phyloP scores from a whole-genome alignment of 148 eudicot genomes.

The Persicaria maculosa region DNA sequence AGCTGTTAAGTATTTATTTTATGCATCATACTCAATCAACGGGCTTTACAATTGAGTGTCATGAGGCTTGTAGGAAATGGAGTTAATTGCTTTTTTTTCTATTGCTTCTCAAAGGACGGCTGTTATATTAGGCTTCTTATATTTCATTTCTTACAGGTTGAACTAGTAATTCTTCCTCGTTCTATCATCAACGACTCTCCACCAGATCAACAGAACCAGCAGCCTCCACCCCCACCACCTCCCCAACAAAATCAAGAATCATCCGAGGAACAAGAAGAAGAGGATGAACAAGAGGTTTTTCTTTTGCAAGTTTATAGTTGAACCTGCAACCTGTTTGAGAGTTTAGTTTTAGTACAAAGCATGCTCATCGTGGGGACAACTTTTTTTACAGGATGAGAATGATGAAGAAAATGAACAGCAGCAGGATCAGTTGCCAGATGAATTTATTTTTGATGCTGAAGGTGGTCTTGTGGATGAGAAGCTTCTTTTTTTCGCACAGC shows the following conservation, averaged over 20 bases:
- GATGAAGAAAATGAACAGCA: conserved; percentile 80
- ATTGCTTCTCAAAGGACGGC: neutral
- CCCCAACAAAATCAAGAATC: conserved; percentile 92
- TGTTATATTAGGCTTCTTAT: neutral
- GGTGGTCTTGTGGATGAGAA: conserved; percentile 97
- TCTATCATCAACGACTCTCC: conserved; percentile 71
- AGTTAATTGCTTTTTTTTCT: neutral
- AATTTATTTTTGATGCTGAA: conserved; percentile 96
- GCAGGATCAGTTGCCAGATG: conserved; percentile 89
- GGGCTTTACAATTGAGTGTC: neutral
- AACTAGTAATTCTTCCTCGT: conserved; percentile 95
- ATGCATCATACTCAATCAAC: neutral
- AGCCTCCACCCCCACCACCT: conserved; percentile 96
- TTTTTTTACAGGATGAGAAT: conserved; percentile 32
- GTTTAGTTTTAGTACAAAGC: neutral
- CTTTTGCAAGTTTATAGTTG: neutral
- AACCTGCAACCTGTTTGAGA: neutral
- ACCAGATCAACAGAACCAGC: conserved; percentile 81
- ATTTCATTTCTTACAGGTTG: conserved; percentile 55
- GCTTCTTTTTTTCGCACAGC: conserved; percentile 99
- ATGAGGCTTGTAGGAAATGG: neutral
- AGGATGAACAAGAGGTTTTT: conserved; percentile 70
- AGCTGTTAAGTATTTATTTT: conserved; percentile 64
- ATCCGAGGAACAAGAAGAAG: conserved; percentile 63
- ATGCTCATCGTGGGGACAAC: neutral